These are phyloP conservation scores for Capsicum chinense DNA, from an alignment of 257 asterid species.

Conservation along the genomic window DNA sequence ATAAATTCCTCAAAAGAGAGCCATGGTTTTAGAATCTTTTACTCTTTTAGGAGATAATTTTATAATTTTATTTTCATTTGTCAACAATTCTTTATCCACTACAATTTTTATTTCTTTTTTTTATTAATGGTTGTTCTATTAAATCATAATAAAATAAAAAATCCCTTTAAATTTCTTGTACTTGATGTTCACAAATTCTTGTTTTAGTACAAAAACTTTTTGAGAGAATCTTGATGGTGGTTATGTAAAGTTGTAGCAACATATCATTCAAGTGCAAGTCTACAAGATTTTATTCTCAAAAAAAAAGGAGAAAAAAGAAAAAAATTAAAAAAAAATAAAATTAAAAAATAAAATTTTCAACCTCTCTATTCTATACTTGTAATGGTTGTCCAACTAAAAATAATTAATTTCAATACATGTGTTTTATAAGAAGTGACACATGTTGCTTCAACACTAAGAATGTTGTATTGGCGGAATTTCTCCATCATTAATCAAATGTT, in stretches of 20 bases:
- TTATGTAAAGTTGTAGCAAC: neutral
- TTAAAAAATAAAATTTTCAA: too few relatives aligned
- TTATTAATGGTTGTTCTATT: neutral
- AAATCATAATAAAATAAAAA: neutral
- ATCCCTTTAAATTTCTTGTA: neutral
- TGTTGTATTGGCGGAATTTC: too few relatives aligned
- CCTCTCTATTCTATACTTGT: neutral
- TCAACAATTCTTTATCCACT: slow-evolving; percentile 1
- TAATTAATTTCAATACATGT: too few relatives aligned
- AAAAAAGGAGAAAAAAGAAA: neutral
- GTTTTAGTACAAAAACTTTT: neutral
- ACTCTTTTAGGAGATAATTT: neutral
- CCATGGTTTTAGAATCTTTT: neutral
- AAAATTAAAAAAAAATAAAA: too few relatives aligned
- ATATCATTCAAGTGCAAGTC: neutral
- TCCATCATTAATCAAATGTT: too few relatives aligned
- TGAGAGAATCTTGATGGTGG: neutral
- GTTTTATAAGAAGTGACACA: neutral
- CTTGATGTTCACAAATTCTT: neutral
- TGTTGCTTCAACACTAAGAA: neutral
- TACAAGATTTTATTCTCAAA: neutral
- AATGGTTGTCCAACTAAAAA: too few relatives aligned
- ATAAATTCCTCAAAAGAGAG: slow-evolving; percentile 17
- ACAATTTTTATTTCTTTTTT: neutral
- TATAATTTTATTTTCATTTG: neutral